phyloP scores from a whole-genome alignment of 2,329 filamentous ascomycete species.

The Phialophora macrospora region DNA sequence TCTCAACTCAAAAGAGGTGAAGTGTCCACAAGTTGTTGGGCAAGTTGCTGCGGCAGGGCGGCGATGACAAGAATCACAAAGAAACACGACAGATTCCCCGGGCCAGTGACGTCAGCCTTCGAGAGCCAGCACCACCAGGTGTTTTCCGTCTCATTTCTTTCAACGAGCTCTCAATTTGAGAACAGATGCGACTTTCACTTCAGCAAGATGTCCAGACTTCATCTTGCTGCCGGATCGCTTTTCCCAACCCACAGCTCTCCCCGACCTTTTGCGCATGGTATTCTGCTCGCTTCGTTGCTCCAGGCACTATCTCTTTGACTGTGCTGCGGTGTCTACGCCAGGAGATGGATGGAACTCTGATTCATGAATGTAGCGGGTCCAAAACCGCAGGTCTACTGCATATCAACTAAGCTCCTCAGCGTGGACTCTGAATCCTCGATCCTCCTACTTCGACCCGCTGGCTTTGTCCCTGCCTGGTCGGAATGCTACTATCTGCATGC shows the following conservation, averaged over 20 bases:
- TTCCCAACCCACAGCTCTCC: neutral
- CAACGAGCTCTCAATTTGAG: neutral
- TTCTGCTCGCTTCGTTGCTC: neutral
- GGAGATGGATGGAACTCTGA: neutral
- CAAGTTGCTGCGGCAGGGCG: conserved; percentile 3
- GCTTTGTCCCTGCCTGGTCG: neutral
- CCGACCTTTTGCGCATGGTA: neutral
- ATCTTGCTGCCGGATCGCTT: neutral
- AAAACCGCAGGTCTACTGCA: neutral
- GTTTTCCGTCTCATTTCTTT: neutral
- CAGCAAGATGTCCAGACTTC: neutral
- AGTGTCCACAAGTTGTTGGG: conserved; percentile 11
- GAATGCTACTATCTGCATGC: neutral
- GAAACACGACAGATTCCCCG: conserved; percentile 1
- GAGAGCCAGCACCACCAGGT: neutral
- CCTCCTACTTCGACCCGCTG: neutral
- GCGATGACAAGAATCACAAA: conserved; percentile 10
- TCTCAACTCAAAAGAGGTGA: conserved; percentile 1
- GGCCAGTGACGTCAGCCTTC: neutral
- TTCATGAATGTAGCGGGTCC: neutral
- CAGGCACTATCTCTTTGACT: neutral
- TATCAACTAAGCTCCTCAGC: neutral
- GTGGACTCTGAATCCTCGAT: neutral
- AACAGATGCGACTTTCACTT: neutral
- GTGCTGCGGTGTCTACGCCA: neutral